Evolutionary conservation across 345 rosid genomes (phyloP), one percentile per base, ranked within the genome.

Genomic region (Microthlaspi erraticum): DNA sequence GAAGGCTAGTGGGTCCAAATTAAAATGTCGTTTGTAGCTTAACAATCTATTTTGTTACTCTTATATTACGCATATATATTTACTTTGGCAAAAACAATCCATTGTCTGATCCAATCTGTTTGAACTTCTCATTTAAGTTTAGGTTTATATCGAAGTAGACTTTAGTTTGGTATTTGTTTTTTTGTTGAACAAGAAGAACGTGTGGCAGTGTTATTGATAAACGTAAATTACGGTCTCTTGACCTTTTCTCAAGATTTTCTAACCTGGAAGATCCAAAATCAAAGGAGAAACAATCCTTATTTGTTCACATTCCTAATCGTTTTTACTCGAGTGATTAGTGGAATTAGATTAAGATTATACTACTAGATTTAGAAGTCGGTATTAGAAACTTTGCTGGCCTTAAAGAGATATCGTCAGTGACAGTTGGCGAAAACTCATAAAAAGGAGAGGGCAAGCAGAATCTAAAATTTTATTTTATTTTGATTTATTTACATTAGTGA

Each of bases 201-300:
- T 68, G 78, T 75, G 74, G 59, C 52, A 75, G 78, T 75, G 78
- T 75, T 60, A 68, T 54, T 68, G 64, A 68, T 61, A 43, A 60
- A 66, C 73, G 73, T 23, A 66, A 74, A 43, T 43, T 34, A 44
- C 44, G 74, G 73, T 36, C 5, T 52, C 64, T 68, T 75, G 78
- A 75, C 74, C 53, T 43, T 45, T 67, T 74, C 78, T 43, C 7
- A 50, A 42, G 20, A 14, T 8, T 58, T 41, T 49, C 31, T 33
- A 41, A 26, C 66, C 58, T 11, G 4, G 52, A 56, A 73, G 68
- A 74, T 74, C 68, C 73, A 66, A 66, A 66, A 58, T 49, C 77
- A 57, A 65, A 65, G 72, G 66, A 65, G 64, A 64, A 73, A 26
- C 29, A 26, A 37, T 56, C 57, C 3, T 34, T 39, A 31, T 2